Conservation (phyloP, 2,329 filamentous ascomycete genomes). For the Alternaria longipes region DNA sequence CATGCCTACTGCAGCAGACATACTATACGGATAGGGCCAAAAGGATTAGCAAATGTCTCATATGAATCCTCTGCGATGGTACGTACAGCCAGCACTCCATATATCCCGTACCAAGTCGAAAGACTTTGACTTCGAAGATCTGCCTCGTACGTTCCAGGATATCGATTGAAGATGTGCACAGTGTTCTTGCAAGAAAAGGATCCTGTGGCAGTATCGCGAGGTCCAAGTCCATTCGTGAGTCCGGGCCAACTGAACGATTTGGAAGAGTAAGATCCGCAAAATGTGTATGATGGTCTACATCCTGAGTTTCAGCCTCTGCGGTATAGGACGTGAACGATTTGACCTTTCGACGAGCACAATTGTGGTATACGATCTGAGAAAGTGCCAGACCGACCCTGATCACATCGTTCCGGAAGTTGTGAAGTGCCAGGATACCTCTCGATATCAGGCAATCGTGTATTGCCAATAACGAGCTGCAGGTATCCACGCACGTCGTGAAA, state of each 20-base stretch:
- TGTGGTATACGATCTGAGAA: constrained; percentile 39
- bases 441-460: constrained; percentile 34
- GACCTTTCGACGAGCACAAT: constrained; percentile 26
- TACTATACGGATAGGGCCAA: background rate
- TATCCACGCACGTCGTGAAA: constrained; percentile 41
- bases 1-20: constrained; percentile 43
- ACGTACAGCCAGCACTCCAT: constrained; percentile 46
- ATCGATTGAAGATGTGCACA: constrained; percentile 38
- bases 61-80: background rate
- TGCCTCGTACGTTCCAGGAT: constrained; percentile 42
- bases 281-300: constrained; percentile 12
- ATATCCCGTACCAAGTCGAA: constrained; percentile 48
- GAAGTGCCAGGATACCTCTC: constrained; percentile 33
- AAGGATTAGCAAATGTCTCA: background rate
- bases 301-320: constrained; percentile 11
- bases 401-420: constrained; percentile 43
- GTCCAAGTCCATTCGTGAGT: constrained; percentile 3
- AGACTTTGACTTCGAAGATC: constrained; percentile 46
- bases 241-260: constrained; percentile 12
- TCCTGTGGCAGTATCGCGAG: constrained; percentile 34
- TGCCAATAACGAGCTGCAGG: constrained; percentile 37
- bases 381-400: constrained; percentile 40
- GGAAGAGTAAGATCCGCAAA: constrained; percentile 7
- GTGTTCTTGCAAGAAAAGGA: constrained; percentile 38
- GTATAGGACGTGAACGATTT: constrained; percentile 10